Evolutionary conservation across 164 flowering plant genomes (phyloP).

Genomic region (Annona cherimola): DNA sequence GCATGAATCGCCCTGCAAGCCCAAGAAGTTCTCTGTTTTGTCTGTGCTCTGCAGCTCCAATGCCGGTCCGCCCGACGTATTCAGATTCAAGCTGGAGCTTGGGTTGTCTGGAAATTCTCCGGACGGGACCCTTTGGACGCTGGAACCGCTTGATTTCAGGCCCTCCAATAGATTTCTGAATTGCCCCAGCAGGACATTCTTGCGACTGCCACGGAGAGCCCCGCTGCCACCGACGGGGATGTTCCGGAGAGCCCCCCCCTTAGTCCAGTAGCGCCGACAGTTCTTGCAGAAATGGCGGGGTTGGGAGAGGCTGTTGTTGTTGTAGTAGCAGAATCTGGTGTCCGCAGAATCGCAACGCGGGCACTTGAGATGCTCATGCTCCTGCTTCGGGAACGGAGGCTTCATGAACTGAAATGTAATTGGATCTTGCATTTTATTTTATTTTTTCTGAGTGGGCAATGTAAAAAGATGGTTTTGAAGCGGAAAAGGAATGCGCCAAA

Average conservation of each 20-base stretch:
- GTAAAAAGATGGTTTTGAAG: background rate
- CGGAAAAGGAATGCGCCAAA: background rate
- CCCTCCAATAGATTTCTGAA: background rate
- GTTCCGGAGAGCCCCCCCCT: constrained; percentile 55
- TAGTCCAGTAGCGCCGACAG: constrained; percentile 34
- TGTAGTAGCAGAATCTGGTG: constrained; percentile 60
- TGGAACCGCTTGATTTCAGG: background rate
- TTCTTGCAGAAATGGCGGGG: constrained; percentile 38
- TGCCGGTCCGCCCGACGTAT: background rate
- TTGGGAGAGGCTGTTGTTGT: constrained; percentile 37
- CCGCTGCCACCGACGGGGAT: constrained; percentile 91
- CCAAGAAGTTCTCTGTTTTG: background rate
- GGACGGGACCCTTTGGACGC: background rate
- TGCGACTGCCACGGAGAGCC: constrained; percentile 45
- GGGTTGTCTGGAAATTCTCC: background rate
- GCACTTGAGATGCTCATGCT: constrained; percentile 72
- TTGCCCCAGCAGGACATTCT: constrained; percentile 23
- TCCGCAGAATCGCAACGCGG: constrained; percentile 76
- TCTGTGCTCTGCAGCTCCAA: background rate
- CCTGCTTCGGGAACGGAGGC: constrained; percentile 40
- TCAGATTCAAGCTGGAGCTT: background rate
- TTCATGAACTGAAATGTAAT: constrained; percentile 34
- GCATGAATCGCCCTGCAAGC: background rate
- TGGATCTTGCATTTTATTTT: constrained; percentile 52
- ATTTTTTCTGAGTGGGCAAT: background rate